These are phyloP conservation scores for Syncephalis plumigaleata DNA, from an alignment of 371 early-diverging fungal genomes.

Conservation along the genomic window DNA sequence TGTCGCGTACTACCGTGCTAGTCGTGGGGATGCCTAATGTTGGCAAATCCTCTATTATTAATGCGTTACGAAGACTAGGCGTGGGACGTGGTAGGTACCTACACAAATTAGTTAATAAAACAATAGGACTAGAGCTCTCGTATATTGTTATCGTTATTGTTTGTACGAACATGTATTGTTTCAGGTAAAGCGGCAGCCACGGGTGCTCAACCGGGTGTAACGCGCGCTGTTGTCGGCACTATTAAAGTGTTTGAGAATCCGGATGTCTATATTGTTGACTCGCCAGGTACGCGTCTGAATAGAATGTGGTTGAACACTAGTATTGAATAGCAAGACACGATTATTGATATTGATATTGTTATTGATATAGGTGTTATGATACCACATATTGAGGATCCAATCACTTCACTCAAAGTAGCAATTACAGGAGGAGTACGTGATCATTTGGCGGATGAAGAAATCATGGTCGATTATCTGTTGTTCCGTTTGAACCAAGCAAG, in stretches of 20 bases:
- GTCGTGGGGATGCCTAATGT: slow-evolving; percentile 94
- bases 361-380: slow-evolving; percentile 59
- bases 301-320: too few species aligned
- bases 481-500: slow-evolving; percentile 52
- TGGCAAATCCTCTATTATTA: slow-evolving; percentile 86
- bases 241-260: slow-evolving; percentile 79
- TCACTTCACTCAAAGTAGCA: slow-evolving; percentile 58
- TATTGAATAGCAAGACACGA: background rate
- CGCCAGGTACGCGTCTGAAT: slow-evolving; percentile 34
- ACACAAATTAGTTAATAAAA: too few species aligned
- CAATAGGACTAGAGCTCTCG: too few species aligned
- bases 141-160: background rate
- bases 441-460: slow-evolving; percentile 56
- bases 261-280: slow-evolving; percentile 75
- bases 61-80: slow-evolving; percentile 59
- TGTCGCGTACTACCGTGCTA: slow-evolving; percentile 33
- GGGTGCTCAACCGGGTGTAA: slow-evolving; percentile 81
- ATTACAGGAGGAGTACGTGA: slow-evolving; percentile 80
- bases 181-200: slow-evolving; percentile 67
- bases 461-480: slow-evolving; percentile 78
- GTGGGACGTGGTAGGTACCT: slow-evolving; percentile 7
- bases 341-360: background rate
- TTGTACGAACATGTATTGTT: background rate
- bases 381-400: slow-evolving; percentile 61
- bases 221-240: slow-evolving; percentile 56